phyloP scores from a whole-genome alignment of 805 yeast species.

The Blastobotrys muscicola region DNA sequence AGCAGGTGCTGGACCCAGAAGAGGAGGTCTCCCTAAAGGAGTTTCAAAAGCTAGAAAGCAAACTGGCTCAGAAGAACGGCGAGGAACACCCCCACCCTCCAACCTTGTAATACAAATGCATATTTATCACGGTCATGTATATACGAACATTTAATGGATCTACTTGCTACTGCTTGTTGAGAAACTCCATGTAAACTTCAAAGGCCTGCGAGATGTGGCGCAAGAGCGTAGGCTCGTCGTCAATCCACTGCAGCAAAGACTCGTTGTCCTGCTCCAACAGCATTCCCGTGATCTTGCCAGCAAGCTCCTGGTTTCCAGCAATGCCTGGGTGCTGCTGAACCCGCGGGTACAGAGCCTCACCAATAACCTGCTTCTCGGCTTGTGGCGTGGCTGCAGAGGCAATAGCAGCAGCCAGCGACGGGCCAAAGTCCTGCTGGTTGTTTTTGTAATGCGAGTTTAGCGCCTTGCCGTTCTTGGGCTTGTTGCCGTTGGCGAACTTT shows the following conservation, averaged over 20 bases:
- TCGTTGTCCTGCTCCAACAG: constrained; percentile 81
- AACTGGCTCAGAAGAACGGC: constrained; percentile 30
- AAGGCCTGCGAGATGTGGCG: constrained; percentile 83
- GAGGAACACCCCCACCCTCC: constrained; percentile 12
- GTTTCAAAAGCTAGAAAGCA: constrained; percentile 73
- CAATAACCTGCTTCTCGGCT: constrained; percentile 37
- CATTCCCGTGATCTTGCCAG: constrained; percentile 94
- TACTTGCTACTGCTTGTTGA: background rate
- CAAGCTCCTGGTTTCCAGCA: constrained; percentile 68
- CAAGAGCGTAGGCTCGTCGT: constrained; percentile 73
- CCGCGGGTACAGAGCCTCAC: constrained; percentile 86
- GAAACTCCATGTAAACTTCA: constrained; percentile 82
- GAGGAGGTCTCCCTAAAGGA: constrained; percentile 66
- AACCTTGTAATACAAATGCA: constrained; percentile 1
- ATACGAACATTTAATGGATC: background rate
- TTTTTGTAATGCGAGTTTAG: constrained; percentile 8
- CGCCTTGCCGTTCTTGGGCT: constrained; percentile 4
- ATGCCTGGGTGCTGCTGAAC: constrained; percentile 72
- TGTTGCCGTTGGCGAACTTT: constrained; percentile 1
- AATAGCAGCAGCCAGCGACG: constrained; percentile 35
- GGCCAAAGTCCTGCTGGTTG: constrained; percentile 15
- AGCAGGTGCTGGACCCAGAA: constrained; percentile 79
- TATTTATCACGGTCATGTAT: background rate
- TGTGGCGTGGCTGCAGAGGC: constrained; percentile 36
- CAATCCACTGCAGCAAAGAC: constrained; percentile 75